Base-by-base conservation (phyloP, 2,329 filamentous ascomycete genomes). In the Fusarium sp. region DNA sequence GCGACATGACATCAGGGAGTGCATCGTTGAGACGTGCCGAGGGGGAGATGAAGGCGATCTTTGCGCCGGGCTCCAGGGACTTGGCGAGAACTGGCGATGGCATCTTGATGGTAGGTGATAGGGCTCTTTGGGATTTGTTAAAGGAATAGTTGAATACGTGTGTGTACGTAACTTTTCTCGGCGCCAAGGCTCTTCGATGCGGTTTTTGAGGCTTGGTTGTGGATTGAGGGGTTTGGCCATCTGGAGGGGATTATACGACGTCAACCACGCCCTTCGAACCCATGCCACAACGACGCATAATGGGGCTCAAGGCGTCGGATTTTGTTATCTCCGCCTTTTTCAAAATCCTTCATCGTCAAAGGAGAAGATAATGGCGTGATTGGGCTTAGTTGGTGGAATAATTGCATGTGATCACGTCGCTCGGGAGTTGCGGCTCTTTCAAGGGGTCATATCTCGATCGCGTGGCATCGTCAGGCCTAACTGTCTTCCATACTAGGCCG, bases 11-110 rank as follows among this genome's bases (percentile, higher is more conserved):
- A 2, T 50, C 67, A 0, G 83, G 80, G 6, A 80, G 47, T 16
- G 63, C 6, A 33, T 79, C 59, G 66, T 85, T 84, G 10, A 85
- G 71, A 6, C 84, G 82, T 6, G 75, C 73, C 0, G 84, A 86
- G 13, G 84, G 84, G 1, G 84, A 85, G 56, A 86, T 75, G 65
- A 84, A 82, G 2, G 80, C 84, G 11, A 86, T 83, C 9, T 82
- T 85, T 2, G 70, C 81, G 27, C 83, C 82, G 0, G 81, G 79
- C 65, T 79, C 45, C 0, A 86, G 75, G 4, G 77, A 74, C 40
- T 79, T 79, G 3, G 80, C 75, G 6, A 71, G 35, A 5, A 80
- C 74, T 10, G 69, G 57, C 1, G 75, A 71, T 4, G 69, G 67
- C 75, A 77, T 77, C 2, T 4, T 59, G 50, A 6, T 20, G 27